A percentile compares a stretch with the other conserved stretches of the same genome.
These are phyloP conservation scores for Lactarius trivialis DNA, from an alignment of 768 basidiomycete species.

Conservation along the genomic window DNA sequence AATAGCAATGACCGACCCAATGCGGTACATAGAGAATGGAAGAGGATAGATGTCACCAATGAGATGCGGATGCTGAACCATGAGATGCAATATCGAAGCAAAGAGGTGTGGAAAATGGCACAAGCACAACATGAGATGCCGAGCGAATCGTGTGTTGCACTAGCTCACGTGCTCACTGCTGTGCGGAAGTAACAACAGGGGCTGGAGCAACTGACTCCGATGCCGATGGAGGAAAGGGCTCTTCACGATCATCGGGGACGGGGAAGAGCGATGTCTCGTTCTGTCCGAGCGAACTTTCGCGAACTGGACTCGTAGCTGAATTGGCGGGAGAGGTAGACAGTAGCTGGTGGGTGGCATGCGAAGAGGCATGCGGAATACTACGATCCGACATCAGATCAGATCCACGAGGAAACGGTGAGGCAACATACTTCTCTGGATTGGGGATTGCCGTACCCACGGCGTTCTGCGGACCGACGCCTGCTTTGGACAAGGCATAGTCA, in stretches of 20 bases:
- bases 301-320: constrained; percentile 20
- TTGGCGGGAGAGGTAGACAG: constrained; percentile 21
- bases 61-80: constrained; percentile 8
- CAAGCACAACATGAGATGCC: not conserved
- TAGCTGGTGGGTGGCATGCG: constrained; percentile 39
- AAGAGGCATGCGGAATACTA: constrained; percentile 89
- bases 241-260: constrained; percentile 10
- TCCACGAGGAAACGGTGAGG: constrained; percentile 14
- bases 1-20: constrained; percentile 6
- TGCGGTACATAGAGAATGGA: constrained; percentile 9
- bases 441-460: constrained; percentile 94
- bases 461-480: constrained; percentile 81
- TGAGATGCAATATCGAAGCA: constrained; percentile 21
- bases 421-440: constrained; percentile 88
- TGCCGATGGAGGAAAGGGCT: constrained; percentile 1
- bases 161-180: constrained; percentile 16
- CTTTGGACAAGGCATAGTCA: constrained; percentile 96
- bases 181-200: constrained; percentile 4
- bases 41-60: constrained; percentile 11
- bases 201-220: constrained; percentile 5
- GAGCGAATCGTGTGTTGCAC: constrained; percentile 6
- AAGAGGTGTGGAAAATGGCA: constrained; percentile 4
- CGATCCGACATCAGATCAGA: constrained; percentile 9
- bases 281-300: constrained; percentile 19
- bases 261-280: constrained; percentile 6